Evolutionary conservation across 2,329 filamentous ascomycete genomes (phyloP), one percentile per base, ranked within the genome.

Genomic region (Pseudocercospora pini-densiflorae): DNA sequence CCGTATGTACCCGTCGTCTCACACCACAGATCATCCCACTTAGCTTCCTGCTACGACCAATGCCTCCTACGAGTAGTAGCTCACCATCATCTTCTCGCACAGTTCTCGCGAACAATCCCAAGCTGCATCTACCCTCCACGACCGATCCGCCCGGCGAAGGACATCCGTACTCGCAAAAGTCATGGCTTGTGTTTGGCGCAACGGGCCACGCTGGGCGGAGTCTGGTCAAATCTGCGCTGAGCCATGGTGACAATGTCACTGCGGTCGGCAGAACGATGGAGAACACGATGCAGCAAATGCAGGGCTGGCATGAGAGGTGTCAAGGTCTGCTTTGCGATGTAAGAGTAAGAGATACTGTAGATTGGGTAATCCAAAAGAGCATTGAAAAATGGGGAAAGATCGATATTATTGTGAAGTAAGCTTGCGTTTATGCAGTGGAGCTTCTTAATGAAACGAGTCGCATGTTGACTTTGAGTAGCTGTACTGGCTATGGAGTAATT

Each of bases 201-300:
- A 97, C 94, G n/a, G 95, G 95, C 63, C 95, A 99, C 75, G 97
- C 98, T 85, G 95, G 95, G 66, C 90, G 93, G 61, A 96, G 92
- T 7, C 87, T 98, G 21, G 92, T 94, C 66, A 94, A 95, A 75
- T 89, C 87, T 62, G 93, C 92, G 16, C 85, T 98, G 23, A 84
- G 88, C 16, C 91, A 93, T 73, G 90, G 91, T 72, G 95, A 99
- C 77, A 85, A 90, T 59, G 94, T 97, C 64, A 89, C 90, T 2
- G 93, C 93, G 6, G 94, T 97, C 9, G 95, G 95, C 8, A 90
- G 92, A 69, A 90, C 89, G 14, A 89, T 91, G 74, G 92, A 97
- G 80, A 92, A 92, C 65, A 90, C 84, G 27, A 85, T 87, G 8
- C 86, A 89, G 70, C 88, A 89, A 63, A 94, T 96, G 88, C 84